Conservation (phyloP, 2,329 filamentous ascomycete species). For the Cladorrhinum sp. region DNA sequence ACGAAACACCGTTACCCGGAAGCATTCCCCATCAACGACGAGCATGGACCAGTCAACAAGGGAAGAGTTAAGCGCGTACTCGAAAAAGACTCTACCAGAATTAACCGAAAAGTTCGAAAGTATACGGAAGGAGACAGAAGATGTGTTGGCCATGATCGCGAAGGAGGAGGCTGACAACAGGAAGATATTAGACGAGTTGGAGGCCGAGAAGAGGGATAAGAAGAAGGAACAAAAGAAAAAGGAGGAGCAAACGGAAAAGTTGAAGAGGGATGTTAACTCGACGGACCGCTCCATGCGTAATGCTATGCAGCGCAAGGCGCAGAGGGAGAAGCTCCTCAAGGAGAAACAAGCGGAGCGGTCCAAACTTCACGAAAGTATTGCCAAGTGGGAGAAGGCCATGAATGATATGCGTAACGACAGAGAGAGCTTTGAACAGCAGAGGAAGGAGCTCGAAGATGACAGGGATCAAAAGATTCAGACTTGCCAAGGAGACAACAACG, state of each 20-base stretch:
- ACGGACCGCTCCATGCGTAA: slow-evolving; percentile 79
- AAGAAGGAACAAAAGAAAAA: slow-evolving; percentile 79
- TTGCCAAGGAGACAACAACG: slow-evolving; percentile 53
- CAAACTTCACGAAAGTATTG: slow-evolving; percentile 67
- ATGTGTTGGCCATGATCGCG: slow-evolving; percentile 65
- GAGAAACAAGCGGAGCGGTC: slow-evolving; percentile 67
- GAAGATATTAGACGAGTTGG: slow-evolving; percentile 63
- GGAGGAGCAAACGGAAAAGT: slow-evolving; percentile 81
- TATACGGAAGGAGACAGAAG: slow-evolving; percentile 80
- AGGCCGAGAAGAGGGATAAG: slow-evolving; percentile 76
- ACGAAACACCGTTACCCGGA: slow-evolving; percentile 68
- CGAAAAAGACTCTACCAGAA: slow-evolving; percentile 68
- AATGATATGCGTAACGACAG: slow-evolving; percentile 57
- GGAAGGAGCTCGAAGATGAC: slow-evolving; percentile 47
- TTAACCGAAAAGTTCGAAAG: slow-evolving; percentile 78
- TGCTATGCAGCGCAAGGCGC: slow-evolving; percentile 72
- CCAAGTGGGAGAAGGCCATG: slow-evolving; percentile 64
- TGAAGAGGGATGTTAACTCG: slow-evolving; percentile 75
- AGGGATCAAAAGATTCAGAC: slow-evolving; percentile 51
- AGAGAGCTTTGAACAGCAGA: slow-evolving; percentile 53
- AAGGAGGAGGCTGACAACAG: slow-evolving; percentile 71
- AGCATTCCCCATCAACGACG: slow-evolving; percentile 69
- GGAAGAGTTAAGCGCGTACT: slow-evolving; percentile 48
- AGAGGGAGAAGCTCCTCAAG: slow-evolving; percentile 69
- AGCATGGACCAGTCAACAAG: slow-evolving; percentile 50